Conservation (phyloP, 2,329 filamentous ascomycete genomes). For the Ophiostoma piceae region DNA sequence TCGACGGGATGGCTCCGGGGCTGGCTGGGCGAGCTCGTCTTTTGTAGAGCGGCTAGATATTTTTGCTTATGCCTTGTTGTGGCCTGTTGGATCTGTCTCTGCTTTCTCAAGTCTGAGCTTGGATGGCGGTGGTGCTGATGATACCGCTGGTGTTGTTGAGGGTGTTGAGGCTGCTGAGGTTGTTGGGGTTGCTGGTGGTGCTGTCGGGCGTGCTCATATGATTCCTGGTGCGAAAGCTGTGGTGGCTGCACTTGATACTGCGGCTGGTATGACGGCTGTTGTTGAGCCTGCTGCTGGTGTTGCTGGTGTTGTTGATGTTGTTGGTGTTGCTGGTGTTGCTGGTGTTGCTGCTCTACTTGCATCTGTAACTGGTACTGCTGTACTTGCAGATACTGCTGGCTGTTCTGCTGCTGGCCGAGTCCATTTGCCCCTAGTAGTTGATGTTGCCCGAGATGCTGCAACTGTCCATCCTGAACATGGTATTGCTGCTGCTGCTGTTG, state of each 20-base stretch:
- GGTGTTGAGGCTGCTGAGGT: neutral
- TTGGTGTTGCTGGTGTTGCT: neutral
- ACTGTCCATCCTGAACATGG: neutral
- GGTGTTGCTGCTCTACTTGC: neutral
- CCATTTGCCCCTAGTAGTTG: neutral
- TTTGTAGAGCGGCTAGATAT: neutral
- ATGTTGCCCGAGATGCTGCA: neutral
- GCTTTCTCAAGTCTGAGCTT: neutral
- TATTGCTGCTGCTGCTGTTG: neutral
- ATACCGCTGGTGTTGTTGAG: neutral
- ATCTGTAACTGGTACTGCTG: neutral
- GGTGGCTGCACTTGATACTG: constrained; percentile 2
- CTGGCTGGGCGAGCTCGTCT: neutral
- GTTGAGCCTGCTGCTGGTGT: neutral
- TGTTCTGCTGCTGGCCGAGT: neutral
- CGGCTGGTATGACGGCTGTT: neutral
- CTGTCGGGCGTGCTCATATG: neutral
- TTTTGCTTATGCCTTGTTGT: constrained; percentile 10
- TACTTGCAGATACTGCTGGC: neutral
- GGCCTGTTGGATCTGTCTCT: neutral
- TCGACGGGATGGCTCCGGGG: neutral
- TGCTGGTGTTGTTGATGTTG: too few species aligned
- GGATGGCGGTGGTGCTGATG: neutral
- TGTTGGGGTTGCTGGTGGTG: neutral
- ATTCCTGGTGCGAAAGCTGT: neutral